phyloP scores from a whole-genome alignment of 176 grass and related monocot genomes.

The Rhynchospora breviuscula region DNA sequence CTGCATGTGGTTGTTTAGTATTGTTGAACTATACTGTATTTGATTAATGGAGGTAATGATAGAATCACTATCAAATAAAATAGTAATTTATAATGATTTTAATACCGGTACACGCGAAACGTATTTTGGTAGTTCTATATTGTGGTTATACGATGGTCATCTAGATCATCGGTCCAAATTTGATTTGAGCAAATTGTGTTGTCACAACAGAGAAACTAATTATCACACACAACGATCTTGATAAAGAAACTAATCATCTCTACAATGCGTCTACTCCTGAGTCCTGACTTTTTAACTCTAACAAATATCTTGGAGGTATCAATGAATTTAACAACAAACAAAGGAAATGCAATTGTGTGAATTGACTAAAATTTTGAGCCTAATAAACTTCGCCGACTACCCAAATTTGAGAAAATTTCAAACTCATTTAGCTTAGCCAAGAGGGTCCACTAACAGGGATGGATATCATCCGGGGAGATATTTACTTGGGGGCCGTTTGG shows the following conservation, averaged over 20 bases:
- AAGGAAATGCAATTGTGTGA: neutral
- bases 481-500: no score
- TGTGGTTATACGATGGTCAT: neutral
- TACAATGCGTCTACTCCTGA: no score
- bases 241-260: neutral
- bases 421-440: no score
- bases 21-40: neutral
- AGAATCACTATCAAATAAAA: neutral
- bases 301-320: neutral
- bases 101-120: neutral
- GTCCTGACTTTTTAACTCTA: neutral
- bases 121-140: neutral
- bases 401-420: no score
- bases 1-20: neutral
- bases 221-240: neutral
- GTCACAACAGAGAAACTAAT: neutral
- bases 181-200: neutral
- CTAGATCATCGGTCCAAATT: neutral
- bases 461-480: neutral
- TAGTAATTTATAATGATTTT: neutral
- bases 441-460: no score
- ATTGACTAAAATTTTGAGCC: neutral
- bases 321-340: neutral
- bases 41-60: neutral
- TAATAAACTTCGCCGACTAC: neutral